Base-by-base conservation (phyloP, 306 rosid genomes). In the Fagus crenata region DNA sequence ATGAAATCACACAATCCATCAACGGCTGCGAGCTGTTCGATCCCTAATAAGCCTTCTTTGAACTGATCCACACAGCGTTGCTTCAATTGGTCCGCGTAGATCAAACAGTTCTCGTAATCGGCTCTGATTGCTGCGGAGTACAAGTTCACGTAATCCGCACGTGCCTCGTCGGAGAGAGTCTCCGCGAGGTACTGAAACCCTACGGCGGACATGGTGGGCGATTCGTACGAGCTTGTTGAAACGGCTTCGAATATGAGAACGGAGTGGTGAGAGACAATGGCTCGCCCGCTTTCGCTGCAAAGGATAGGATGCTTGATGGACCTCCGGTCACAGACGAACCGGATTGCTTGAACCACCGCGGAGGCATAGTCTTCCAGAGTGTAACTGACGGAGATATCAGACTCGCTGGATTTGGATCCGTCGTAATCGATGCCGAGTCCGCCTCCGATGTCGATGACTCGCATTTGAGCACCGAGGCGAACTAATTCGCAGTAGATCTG, bases 401-500 rank as follows among this genome's bases (percentile, higher is more conserved):
- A 92, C 31, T 89, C 88, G 4, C 81, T 39, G 0, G 96, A 89
- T 58, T 92, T 94, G 7, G 96, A 89, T 59, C 98, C 98, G 9
- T 92, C 96, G 6, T 94, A 92, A 67, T 92, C 98, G 2, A 94
- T 88, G 0, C 98, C 97, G 59, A 94, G 67, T 36, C 98, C 98
- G 40, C 97, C 98, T 76, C 98, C 97, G 67, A 92, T 88, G 73
- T 94, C 98, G 0, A 94, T 68, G 17, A 94, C 92, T 36, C 77
- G 80, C 98, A 94, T 92, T 6, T 84, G 61, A 4, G 97, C 97
- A 4, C 98, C 98, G 3, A 94, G 87, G 6, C 95, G 96, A 71
- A 88, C 90, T 80, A 94, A 76, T 51, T 94, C 98, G 40, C 97
- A 92, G n/a, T 89, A 94, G 71, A 94, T 85, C 89, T 94, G 98